These are phyloP conservation scores for Neopestalotiopsis sp. DNA, from an alignment of 2,329 filamentous ascomycete genomes.

Conservation along the genomic window DNA sequence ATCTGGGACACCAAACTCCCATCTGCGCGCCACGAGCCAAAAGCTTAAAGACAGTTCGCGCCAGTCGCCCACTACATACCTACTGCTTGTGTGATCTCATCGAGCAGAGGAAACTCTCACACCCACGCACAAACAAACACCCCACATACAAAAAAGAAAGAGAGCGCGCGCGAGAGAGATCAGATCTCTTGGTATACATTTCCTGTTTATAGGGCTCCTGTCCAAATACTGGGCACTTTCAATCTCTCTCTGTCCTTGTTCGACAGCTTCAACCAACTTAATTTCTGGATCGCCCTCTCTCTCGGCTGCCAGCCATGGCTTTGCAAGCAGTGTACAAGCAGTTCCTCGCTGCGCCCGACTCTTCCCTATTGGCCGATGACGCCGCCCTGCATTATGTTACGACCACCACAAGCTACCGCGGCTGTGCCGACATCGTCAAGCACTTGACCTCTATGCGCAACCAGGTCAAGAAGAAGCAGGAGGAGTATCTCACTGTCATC, in stretches of 20 bases:
- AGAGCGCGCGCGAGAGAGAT: no score
- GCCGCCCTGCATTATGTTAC: constrained; percentile 87
- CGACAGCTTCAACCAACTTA: background rate
- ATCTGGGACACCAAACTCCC: background rate
- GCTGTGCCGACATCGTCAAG: constrained; percentile 79
- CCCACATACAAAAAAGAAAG: no score
- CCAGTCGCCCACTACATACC: background rate
- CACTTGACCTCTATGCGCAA: constrained; percentile 76
- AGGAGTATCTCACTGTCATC: constrained; percentile 76
- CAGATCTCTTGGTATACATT: no score
- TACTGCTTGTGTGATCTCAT: no score
- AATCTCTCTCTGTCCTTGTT: no score
- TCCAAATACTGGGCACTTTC: no score
- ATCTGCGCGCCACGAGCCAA: background rate
- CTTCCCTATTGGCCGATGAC: constrained; percentile 66
- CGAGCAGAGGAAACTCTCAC: background rate
- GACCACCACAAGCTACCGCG: constrained; percentile 76
- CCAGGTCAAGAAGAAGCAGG: constrained; percentile 81
- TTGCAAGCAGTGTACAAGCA: constrained; percentile 68
- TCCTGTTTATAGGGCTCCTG: no score
- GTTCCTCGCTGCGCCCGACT: constrained; percentile 72
- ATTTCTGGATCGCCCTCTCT: background rate
- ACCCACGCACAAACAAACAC: no score
- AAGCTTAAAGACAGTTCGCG: background rate
- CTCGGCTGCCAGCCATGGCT: constrained; percentile 46